Base-by-base conservation (phyloP, 345 rosid genomes). In the Gossypium bickii region DNA sequence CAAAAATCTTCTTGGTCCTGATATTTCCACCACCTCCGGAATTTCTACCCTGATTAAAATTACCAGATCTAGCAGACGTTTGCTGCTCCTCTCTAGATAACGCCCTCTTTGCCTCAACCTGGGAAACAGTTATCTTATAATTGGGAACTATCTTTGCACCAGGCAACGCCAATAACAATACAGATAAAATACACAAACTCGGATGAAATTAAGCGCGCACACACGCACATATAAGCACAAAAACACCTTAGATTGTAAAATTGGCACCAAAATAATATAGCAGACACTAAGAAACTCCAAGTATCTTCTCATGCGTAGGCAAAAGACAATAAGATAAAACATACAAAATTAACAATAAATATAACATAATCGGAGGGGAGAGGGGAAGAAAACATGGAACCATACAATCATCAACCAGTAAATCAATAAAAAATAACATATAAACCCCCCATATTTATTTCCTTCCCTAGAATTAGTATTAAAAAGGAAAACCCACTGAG, bases 51-150 rank as follows among this genome's bases (percentile, higher is more conserved):
- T 87, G 75, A 81, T 82, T 88, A 66, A 80, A 34, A 77, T 70
- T 89, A 43, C 90, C 91, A 74, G 87, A 51, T 82, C 96, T 91
- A 12, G 80, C 81, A 68, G 86, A 85, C 24, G 84, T 85, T 74
- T 83, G 94, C 86, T 93, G 98, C 79, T 95, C 99, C 85, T 95
- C 99, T 80, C 96, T 90, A 56, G 99, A 93, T 78, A 93, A 82
- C 7, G 98, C 98, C 80, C 86, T 89, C 91, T 95, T 95, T 60
- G 89, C 97, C 84, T 93, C 98, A 73, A 95, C 96, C 99, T 94
- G 76, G 27, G 16, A 60, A 44, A 65, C 34, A 34, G 4, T 53
- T 48, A 77, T 55, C 72, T 55, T 16, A 44, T n/a, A 56, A 55
- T 34, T 62, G 24, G 25, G 52, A 52, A 48, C 58, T 51, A 62